Base-by-base conservation (phyloP, 495 filamentous ascomycete genomes). In the Hypoxylon fragiforme region DNA sequence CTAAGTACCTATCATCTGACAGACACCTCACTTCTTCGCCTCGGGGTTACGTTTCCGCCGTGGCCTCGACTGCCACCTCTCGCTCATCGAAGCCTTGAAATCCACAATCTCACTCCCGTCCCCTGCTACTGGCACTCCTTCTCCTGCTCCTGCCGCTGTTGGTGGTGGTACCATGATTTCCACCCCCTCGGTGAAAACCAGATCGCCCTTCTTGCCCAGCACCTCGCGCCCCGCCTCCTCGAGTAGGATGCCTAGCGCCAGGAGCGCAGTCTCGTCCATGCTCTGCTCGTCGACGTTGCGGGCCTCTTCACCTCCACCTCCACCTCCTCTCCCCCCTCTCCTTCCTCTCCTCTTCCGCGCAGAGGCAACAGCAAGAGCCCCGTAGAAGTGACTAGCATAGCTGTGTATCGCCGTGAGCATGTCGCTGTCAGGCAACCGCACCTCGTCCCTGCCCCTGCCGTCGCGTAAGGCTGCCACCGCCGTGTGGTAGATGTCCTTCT, bases 201-300 rank as follows among this genome's bases (percentile, higher is more conserved):
- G 54, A 68, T 94, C 85, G 3, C 89, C 91, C 1, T 77, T 86
- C 24, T 79, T 74, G 1, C 88, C 90, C 9, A 95, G 71, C 0
- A 70, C 70, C 35, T 86, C 81, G 13, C 74, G 75, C 3, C 79
- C 73, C 45, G 85, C 77, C 65, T 96, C 91, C 70, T 96, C 91
- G 26, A 95, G 68, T 46, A 96, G 61, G 18, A 96, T 83, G 0
- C 90, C 91, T 69, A 95, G 72, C 0, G 88, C 88, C 50, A 96
- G 73, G 44, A 96, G 67, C 1, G 90, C 90, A 7, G 88, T 92
- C 70, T 91, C 91, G 63, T 96, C 88, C 82, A 96, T 80, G 54
- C 82, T 90, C 20, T 77, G 72, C 65, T 84, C 82, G 45, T 85
- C 79, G 34, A 77, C 58, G 9, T 62, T 63, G 15, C 63, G 54